Conservation (phyloP, 2,329 filamentous ascomycete species). For the Scedosporium aurantiacum region DNA sequence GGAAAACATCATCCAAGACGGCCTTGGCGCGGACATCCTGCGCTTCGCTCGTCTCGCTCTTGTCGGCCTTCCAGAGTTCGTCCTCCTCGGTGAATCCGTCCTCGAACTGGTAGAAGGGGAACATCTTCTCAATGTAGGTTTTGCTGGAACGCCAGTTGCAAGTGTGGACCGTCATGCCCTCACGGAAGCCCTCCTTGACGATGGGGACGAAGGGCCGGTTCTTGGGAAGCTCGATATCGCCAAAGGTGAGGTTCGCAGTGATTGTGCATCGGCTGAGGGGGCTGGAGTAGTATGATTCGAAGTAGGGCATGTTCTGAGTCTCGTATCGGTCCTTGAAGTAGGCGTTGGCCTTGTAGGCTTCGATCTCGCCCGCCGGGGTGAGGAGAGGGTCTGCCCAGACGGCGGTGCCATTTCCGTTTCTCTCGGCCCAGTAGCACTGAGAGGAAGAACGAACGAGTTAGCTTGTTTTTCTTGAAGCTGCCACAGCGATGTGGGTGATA, state of each 20-base stretch:
- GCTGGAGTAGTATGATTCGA: conserved; percentile 53
- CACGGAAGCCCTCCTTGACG: conserved; percentile 55
- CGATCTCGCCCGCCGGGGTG: conserved; percentile 42
- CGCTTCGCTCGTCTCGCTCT: conserved; percentile 32
- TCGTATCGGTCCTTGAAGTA: conserved; percentile 48
- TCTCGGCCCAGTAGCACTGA: conserved; percentile 55
- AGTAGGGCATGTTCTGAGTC: conserved; percentile 44
- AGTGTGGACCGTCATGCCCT: conserved; percentile 56
- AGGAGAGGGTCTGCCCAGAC: conserved; percentile 55
- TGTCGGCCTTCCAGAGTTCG: conserved; percentile 29
- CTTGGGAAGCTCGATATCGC: conserved; percentile 37
- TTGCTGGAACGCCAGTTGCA: conserved; percentile 52
- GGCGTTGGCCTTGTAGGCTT: conserved; percentile 45
- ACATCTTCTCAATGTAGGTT: conserved; percentile 38
- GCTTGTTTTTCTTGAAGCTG: neutral
- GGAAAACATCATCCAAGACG: conserved; percentile 47
- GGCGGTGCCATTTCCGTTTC: conserved; percentile 51
- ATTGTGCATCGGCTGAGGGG: conserved; percentile 52
- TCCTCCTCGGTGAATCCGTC: conserved; percentile 47
- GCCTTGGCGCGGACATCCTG: conserved; percentile 37
- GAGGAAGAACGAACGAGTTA: neutral
- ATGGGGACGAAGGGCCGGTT: conserved; percentile 41
- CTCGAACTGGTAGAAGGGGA: conserved; percentile 47
- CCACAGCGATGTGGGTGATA: neutral
- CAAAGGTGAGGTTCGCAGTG: conserved; percentile 53